Conservation (phyloP, 148 eudicot species). For the Tetragonia tetragonoides region DNA sequence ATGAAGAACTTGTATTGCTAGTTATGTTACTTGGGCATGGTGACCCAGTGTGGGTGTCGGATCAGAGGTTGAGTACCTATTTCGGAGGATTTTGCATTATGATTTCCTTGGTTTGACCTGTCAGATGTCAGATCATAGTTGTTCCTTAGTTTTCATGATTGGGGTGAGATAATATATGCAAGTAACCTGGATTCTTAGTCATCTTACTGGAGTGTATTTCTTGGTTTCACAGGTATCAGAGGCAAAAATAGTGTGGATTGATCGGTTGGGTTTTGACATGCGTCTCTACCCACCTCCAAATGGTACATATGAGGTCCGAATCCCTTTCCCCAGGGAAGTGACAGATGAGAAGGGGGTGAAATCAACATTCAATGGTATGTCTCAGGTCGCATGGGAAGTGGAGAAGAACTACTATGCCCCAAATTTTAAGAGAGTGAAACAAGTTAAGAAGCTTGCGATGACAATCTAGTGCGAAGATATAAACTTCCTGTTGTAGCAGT, state of each 20-base stretch:
- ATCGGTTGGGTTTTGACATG: conserved; percentile 87
- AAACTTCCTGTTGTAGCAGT: neutral
- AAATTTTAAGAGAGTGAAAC: conserved; percentile 67
- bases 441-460: conserved; percentile 52
- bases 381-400: conserved; percentile 97
- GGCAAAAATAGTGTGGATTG: conserved; percentile 90
- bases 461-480: conserved; percentile 23
- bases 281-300: conserved; percentile 53
- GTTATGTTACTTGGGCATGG: conserved; percentile 4
- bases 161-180: neutral
- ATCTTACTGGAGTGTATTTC: neutral
- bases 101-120: neutral
- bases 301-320: conserved; percentile 65
- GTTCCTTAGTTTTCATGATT: neutral
- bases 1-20: neutral
- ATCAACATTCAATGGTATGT: conserved; percentile 93
- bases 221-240: conserved; percentile 55
- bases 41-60: neutral
- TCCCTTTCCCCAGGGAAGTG: conserved; percentile 96
- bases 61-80: neutral
- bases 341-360: conserved; percentile 80
- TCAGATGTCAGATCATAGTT: neutral
- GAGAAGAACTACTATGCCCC: conserved; percentile 71
- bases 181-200: neutral
- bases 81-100: neutral